These are phyloP conservation scores for Triangularia verruculosa DNA, from an alignment of 2,329 filamentous ascomycete genomes.

Conservation along the genomic window DNA sequence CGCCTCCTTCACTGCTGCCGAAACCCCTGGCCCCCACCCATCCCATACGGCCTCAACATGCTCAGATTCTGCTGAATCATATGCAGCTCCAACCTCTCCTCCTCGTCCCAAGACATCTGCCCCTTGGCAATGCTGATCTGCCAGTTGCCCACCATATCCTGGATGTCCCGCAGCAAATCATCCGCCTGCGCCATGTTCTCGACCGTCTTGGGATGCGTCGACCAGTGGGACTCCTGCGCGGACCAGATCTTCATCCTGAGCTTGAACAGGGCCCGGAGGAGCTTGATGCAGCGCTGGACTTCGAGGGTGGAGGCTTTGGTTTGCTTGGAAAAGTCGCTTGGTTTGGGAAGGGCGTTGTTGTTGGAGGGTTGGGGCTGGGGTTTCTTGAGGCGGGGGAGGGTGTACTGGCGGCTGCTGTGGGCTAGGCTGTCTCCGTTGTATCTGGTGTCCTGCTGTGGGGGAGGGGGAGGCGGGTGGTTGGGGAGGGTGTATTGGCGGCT, in stretches of 20 bases:
- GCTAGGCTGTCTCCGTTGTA: neutral
- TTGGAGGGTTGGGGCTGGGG: neutral
- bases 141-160: constrained; percentile 4
- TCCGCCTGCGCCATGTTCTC: neutral
- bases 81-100: neutral
- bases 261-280: neutral
- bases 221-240: neutral
- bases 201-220: neutral
- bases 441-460: neutral
- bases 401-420: neutral
- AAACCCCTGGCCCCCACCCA: neutral
- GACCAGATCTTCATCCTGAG: constrained; percentile 5
- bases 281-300: constrained; percentile 6
- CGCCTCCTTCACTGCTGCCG: neutral
- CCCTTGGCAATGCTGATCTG: neutral
- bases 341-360: neutral
- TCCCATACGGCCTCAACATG: constrained; percentile 3
- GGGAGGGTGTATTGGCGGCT: neutral
- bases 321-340: neutral
- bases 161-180: constrained; percentile 2
- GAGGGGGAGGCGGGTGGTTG: neutral
- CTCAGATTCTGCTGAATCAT: neutral
- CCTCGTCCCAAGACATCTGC: neutral
- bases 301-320: constrained; percentile 1
- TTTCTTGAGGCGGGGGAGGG: neutral